Evolutionary conservation across 306 rosid species (phyloP), one percentile per base, ranked within the genome.

Genomic region (Glycine tomentella): DNA sequence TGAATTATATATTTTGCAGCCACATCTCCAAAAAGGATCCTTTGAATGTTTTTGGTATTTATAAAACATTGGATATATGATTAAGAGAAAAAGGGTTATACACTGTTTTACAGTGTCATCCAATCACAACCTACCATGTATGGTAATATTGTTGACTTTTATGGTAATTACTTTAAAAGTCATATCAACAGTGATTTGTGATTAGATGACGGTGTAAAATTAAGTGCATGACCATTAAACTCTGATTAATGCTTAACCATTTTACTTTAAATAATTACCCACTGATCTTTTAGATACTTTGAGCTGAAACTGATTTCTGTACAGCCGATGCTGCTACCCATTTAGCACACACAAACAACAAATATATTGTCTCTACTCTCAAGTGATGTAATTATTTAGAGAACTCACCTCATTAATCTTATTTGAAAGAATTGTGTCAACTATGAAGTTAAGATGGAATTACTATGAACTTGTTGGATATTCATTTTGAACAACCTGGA

Each of bases 41-140:
- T 69, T 63, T 63, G 46, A 46, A 58, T 65, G 64, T 61, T 72
- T 84, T 78, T 83, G 65, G 44, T 62, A 42, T 65, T 83, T 59
- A 45, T 57, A 68, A 59, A 78, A 16, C 8, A 49, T n/a, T 59
- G 58, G 42, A 72, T 79, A 13, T 57, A 75, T 58, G 40, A 78
- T 25, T 25, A 25, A 25, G 31, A 25, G 31, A 25, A 25, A 25
- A 25, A 25, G 1, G 31, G 31, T 25, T 25, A 1, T 25, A 25
- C 31, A 25, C 31, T 25, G 31, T 25, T 25, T 25, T 25, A 25
- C 31, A 25, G 1, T 25, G 1, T 25, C 31, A 25, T 25, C 31
- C 31, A 0, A 25, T 25, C 31, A 25, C 31, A 25, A 25, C 31
- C 31, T 25, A 25, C 31, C 31, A 25, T 25, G 31, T 25, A 25